Conservation (phyloP, 108 stramenopile species). For the Nitzschia sp. region DNA sequence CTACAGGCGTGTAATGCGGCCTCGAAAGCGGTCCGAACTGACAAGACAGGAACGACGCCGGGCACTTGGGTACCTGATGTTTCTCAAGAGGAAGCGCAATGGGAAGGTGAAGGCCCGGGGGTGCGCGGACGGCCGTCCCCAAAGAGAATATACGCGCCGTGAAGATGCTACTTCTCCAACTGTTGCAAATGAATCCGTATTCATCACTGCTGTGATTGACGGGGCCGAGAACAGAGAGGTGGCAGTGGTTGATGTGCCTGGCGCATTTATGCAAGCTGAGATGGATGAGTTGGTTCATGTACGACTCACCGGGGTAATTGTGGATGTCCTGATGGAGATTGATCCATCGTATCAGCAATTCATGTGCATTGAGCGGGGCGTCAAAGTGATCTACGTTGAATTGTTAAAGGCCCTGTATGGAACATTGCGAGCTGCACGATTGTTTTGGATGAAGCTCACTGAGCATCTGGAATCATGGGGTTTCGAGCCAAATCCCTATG, state of each 20-base stretch:
- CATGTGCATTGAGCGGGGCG: constrained; percentile 26
- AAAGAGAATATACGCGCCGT: constrained; percentile 23
- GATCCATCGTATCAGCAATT: constrained; percentile 16
- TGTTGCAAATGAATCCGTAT: constrained; percentile 23
- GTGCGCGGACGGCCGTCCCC: constrained; percentile 36
- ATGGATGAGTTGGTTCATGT: constrained; percentile 22
- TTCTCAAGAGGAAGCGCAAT: constrained; percentile 37
- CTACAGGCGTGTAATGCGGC: constrained; percentile 26
- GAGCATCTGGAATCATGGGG: constrained; percentile 29
- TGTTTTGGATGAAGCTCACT: constrained; percentile 26
- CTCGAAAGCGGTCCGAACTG: constrained; percentile 15
- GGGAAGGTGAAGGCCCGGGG: constrained; percentile 35
- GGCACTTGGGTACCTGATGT: constrained; percentile 32
- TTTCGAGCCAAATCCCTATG: constrained; percentile 52
- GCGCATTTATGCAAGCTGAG: constrained; percentile 45
- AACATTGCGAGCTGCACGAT: constrained; percentile 27
- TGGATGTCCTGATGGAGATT: constrained; percentile 29
- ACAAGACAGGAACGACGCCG: constrained; percentile 8
- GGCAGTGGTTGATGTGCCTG: constrained; percentile 34
- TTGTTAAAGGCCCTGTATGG: constrained; percentile 49
- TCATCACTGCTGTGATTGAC: constrained; percentile 43
- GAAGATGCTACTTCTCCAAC: constrained; percentile 41
- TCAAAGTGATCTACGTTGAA: constrained; percentile 37
- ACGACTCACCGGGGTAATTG: constrained; percentile 21
- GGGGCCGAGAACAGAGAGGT: constrained; percentile 46